Conservation (phyloP, 306 rosid species). For the Gastrolobium bilobum region DNA sequence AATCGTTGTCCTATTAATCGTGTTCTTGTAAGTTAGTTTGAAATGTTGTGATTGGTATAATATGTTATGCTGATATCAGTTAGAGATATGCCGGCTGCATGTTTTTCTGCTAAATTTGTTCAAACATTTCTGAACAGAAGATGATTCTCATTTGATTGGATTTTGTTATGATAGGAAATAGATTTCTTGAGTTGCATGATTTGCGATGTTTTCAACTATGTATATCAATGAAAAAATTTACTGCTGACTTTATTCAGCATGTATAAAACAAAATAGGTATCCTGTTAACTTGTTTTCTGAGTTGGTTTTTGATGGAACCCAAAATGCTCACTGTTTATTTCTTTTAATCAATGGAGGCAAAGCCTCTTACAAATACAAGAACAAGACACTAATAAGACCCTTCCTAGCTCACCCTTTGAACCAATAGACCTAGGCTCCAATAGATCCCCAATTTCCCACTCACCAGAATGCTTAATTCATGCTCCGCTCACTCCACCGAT, state of each 20-base stretch:
- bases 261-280: background rate
- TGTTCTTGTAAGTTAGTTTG: slow-evolving; percentile 78
- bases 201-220: slow-evolving; percentile 9
- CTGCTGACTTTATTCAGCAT: slow-evolving; percentile 5
- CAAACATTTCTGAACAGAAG: slow-evolving; percentile 29
- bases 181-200: slow-evolving; percentile 22
- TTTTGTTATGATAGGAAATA: slow-evolving; percentile 31
- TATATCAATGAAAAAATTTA: slow-evolving; percentile 15
- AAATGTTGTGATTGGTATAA: slow-evolving; percentile 31
- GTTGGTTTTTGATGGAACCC: background rate
- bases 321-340: no score
- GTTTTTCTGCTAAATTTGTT: slow-evolving; percentile 28
- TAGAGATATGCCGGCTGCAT: slow-evolving; percentile 20
- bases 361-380: no score
- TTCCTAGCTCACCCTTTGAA: no score
- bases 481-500: no score
- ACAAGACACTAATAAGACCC: no score
- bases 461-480: no score
- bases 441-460: no score
- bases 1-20: slow-evolving; percentile 93
- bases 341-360: no score
- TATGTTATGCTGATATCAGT: slow-evolving; percentile 36
- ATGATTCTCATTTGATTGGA: slow-evolving; percentile 19
- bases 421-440: no score
- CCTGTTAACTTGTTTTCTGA: background rate